A percentile compares a stretch with the other conserved stretches of the same genome.
Evolutionary conservation across 257 asterid species (phyloP).

Genomic region (Penstemon davidsonii): DNA sequence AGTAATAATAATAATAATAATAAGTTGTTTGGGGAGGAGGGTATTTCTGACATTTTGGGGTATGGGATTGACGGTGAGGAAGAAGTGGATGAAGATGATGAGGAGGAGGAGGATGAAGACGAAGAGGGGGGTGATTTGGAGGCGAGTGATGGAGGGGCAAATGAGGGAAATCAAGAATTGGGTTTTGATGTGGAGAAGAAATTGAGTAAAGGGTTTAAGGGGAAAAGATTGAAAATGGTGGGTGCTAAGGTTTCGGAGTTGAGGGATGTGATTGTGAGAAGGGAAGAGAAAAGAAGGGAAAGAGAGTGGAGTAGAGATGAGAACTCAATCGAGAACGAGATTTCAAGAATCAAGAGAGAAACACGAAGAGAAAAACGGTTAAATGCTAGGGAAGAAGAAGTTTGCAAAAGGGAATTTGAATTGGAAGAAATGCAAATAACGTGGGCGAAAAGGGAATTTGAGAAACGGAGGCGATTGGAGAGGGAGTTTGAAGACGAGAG

Average conservation of each 20-base stretch:
- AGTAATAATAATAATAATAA: not conserved
- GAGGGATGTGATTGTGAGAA: slow-evolving; percentile 56
- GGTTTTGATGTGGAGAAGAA: slow-evolving; percentile 36
- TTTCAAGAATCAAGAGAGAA: slow-evolving; percentile 42
- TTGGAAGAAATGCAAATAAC: slow-evolving; percentile 43
- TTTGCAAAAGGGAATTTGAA: slow-evolving; percentile 36
- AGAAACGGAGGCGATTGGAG: slow-evolving; percentile 59
- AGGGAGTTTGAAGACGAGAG: slow-evolving; percentile 67
- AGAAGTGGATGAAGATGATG: slow-evolving; percentile 39
- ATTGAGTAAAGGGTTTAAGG: slow-evolving; percentile 32
- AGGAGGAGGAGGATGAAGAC: slow-evolving; percentile 35
- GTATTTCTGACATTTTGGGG: slow-evolving; percentile 38
- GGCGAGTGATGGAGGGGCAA: slow-evolving; percentile 23
- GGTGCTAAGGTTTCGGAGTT: slow-evolving; percentile 55
- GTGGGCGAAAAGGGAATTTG: slow-evolving; percentile 59
- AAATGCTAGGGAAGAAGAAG: slow-evolving; percentile 46
- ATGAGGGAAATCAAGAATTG: slow-evolving; percentile 39
- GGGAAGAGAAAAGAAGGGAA: slow-evolving; percentile 79
- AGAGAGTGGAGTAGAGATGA: slow-evolving; percentile 61
- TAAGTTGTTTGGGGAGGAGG: slow-evolving; percentile 41
- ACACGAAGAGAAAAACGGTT: slow-evolving; percentile 36
- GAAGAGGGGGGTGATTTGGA: slow-evolving; percentile 36
- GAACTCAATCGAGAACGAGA: slow-evolving; percentile 36
- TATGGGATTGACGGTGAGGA: slow-evolving; percentile 60
- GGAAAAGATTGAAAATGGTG: slow-evolving; percentile 50